Conservation (phyloP, 345 rosid species). For the Microcos paniculata region DNA sequence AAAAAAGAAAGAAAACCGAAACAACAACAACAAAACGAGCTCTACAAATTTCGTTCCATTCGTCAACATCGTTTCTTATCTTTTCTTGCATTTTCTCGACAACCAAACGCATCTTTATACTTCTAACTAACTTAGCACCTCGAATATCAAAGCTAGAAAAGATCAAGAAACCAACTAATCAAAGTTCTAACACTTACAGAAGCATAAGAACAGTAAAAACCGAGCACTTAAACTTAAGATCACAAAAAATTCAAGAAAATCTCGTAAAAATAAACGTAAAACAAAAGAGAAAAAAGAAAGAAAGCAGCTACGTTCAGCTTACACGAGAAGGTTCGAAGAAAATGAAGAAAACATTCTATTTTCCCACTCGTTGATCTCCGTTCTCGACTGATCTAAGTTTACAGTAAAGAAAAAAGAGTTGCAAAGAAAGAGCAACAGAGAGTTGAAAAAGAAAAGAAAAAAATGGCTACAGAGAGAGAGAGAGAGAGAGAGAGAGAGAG, state of each 20-base stretch:
- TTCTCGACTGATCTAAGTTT: slow-evolving; percentile 3
- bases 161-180: slow-evolving; percentile 2
- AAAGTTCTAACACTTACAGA: background rate
- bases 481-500: background rate
- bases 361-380: background rate
- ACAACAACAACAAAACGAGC: background rate
- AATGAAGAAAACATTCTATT: background rate
- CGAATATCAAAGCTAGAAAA: background rate
- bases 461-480: background rate
- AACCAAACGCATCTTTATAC: slow-evolving; percentile 19
- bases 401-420: background rate
- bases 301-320: background rate
- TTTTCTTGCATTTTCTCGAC: slow-evolving; percentile 18
- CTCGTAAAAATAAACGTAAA: background rate
- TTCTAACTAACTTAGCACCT: background rate
- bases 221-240: background rate
- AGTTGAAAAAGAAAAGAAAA: background rate
- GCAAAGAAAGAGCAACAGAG: background rate
- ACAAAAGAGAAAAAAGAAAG: background rate
- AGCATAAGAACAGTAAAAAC: background rate
- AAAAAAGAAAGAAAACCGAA: background rate
- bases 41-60: background rate
- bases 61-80: background rate
- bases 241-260: background rate
- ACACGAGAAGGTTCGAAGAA: slow-evolving; percentile 4